Evolutionary conservation across 148 eudicot genomes (phyloP).

Genomic region (Polygonum maritimum): DNA sequence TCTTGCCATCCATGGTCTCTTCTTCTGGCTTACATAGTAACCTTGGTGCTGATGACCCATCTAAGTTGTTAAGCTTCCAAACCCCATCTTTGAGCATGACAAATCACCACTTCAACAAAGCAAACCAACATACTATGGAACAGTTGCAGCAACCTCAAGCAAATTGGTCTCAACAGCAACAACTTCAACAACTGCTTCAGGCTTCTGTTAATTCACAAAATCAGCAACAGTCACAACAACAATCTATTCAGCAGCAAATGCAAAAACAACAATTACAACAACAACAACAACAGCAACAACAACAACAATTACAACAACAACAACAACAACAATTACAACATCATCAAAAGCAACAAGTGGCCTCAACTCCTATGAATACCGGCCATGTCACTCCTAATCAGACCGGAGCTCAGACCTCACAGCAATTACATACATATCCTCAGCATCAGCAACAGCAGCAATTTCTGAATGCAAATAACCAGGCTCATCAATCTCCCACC

Average conservation of each 20-base stretch:
- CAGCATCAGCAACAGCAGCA: conserved; percentile 55
- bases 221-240: conserved; percentile 21
- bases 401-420: conserved; percentile 31
- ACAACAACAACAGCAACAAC: conserved; percentile 15
- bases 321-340: conserved; percentile 4
- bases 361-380: conserved; percentile 32
- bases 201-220: conserved; percentile 33
- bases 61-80: conserved; percentile 82
- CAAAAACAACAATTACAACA: conserved; percentile 21
- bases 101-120: conserved; percentile 52
- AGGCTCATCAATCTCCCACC: conserved; percentile 34
- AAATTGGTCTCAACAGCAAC: conserved; percentile 63
- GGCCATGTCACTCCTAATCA: conserved; percentile 40
- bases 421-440: conserved; percentile 32
- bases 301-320: conserved; percentile 19
- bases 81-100: conserved; percentile 43
- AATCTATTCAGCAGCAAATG: conserved; percentile 18
- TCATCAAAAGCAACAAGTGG: conserved; percentile 36
- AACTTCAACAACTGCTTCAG: conserved; percentile 43
- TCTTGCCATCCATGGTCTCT: conserved; percentile 36
- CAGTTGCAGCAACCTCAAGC: conserved; percentile 47
- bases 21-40: conserved; percentile 32
- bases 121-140: conserved; percentile 37
- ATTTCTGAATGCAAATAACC: conserved; percentile 30
- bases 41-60: conserved; percentile 57